phyloP scores from a whole-genome alignment of 805 yeast species.

The Hanseniaspora pseudoguilliermondii region DNA sequence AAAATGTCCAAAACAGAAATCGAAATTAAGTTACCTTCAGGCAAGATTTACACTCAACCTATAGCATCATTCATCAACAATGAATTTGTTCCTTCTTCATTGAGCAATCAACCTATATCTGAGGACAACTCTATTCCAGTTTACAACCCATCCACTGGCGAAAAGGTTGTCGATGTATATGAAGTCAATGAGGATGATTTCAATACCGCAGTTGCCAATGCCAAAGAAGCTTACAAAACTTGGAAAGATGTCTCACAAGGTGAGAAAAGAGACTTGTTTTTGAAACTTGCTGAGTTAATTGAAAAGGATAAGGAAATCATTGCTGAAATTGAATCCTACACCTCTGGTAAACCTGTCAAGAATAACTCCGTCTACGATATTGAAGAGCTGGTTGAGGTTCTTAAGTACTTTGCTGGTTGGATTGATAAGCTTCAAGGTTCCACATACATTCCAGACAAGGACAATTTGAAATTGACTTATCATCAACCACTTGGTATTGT shows the following conservation, averaged over 20 bases:
- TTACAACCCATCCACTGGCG: slow-evolving; percentile 43
- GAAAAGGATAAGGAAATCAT: slow-evolving; percentile 37
- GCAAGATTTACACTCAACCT: slow-evolving; percentile 55
- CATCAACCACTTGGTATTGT: slow-evolving; percentile 44
- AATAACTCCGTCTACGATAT: slow-evolving; percentile 49
- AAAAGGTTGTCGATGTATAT: slow-evolving; percentile 38
- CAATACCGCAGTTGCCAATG: slow-evolving; percentile 41
- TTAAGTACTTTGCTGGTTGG: slow-evolving; percentile 62
- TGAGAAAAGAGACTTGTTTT: slow-evolving; percentile 34
- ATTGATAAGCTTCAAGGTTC: slow-evolving; percentile 59
- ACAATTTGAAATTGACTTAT: slow-evolving; percentile 41
- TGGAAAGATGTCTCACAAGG: slow-evolving; percentile 40
- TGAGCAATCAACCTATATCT: slow-evolving; percentile 22
- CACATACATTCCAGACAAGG: slow-evolving; percentile 45
- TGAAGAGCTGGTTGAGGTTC: slow-evolving; percentile 40
- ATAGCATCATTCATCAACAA: slow-evolving; percentile 66
- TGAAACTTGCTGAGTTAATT: slow-evolving; percentile 39
- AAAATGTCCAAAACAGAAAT: slow-evolving; percentile 8
- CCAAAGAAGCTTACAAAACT: slow-evolving; percentile 37
- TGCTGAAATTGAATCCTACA: slow-evolving; percentile 46
- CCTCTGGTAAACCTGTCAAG: slow-evolving; percentile 45
- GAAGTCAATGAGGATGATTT: slow-evolving; percentile 42
- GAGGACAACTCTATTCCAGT: slow-evolving; percentile 19
- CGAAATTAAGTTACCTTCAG: slow-evolving; percentile 50
- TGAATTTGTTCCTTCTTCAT: slow-evolving; percentile 47